These are phyloP conservation scores for Papilionanthe hybrid DNA, from an alignment of 116 monocot genomes.

Conservation along the genomic window DNA sequence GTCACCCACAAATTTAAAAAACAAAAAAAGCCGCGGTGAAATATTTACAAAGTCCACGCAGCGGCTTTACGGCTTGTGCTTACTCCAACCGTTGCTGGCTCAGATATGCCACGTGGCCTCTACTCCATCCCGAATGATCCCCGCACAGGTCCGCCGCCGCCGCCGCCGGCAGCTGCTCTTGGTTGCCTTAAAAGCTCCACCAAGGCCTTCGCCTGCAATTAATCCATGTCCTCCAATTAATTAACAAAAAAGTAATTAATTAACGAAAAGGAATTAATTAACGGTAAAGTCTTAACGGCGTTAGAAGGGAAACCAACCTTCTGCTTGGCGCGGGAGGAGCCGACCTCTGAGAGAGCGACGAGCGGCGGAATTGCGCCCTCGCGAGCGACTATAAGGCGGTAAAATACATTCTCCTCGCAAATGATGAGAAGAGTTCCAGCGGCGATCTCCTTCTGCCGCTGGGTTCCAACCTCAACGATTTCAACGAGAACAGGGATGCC, in stretches of 20 bases:
- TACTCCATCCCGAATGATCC: background rate
- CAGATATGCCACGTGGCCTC: background rate
- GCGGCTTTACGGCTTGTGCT: background rate
- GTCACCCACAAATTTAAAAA: background rate
- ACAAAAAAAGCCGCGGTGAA: background rate
- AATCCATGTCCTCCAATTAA: background rate
- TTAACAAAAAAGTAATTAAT: background rate
- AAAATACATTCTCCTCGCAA: slow-evolving; percentile 27
- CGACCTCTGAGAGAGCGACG: slow-evolving; percentile 27
- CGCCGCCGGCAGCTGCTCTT: background rate
- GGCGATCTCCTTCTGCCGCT: slow-evolving; percentile 33
- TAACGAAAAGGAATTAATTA: background rate
- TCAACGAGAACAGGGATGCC: slow-evolving; percentile 35
- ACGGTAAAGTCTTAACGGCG: background rate
- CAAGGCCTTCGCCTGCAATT: slow-evolving; percentile 32
- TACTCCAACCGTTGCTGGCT: background rate
- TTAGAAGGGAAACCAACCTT: slow-evolving; percentile 24
- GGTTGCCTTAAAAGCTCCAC: slow-evolving; percentile 27
- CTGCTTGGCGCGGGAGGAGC: slow-evolving; percentile 20
- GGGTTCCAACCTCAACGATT: slow-evolving; percentile 28
- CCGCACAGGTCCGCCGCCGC: background rate
- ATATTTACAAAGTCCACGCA: slow-evolving; percentile 2
- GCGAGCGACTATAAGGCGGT: slow-evolving; percentile 17
- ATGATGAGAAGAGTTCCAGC: slow-evolving; percentile 23
- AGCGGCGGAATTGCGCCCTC: slow-evolving; percentile 41